Conservation (phyloP, 2,329 filamentous ascomycete genomes). For the Penicillium sp. region DNA sequence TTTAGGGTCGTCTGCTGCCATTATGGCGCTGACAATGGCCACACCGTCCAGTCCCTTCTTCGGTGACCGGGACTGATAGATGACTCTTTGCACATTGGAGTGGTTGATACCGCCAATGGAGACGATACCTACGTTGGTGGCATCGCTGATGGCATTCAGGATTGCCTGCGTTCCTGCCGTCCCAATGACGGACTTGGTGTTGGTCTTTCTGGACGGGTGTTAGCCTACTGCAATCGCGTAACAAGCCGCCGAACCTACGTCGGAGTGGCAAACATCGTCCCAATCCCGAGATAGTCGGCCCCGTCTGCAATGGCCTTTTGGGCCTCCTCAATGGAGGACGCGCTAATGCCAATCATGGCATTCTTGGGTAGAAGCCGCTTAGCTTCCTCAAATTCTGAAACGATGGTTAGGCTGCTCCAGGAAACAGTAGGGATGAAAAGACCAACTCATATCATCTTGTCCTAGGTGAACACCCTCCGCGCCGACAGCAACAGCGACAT, state of each 20-base stretch:
- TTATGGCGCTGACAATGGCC: conserved; percentile 84
- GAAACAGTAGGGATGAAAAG: background rate
- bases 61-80: conserved; percentile 61
- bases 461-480: conserved; percentile 93
- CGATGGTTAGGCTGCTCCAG: background rate
- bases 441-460: conserved; percentile 81
- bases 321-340: conserved; percentile 70
- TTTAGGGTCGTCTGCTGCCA: conserved; percentile 65
- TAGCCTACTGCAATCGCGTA: background rate
- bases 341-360: conserved; percentile 84
- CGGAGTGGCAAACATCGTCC: conserved; percentile 78
- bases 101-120: conserved; percentile 86
- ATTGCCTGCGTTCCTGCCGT: conserved; percentile 66
- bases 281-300: conserved; percentile 88
- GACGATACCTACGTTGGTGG: conserved; percentile 52
- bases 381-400: conserved; percentile 51
- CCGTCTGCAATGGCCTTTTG: conserved; percentile 65
- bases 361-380: conserved; percentile 67
- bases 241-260: conserved; percentile 55
- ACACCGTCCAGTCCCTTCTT: conserved; percentile 69
- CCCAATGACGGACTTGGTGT: conserved; percentile 78
- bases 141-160: conserved; percentile 55
- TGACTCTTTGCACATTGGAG: conserved; percentile 66
- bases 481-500: conserved; percentile 77
- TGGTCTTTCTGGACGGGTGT: conserved; percentile 61